These are phyloP conservation scores for Blastobotrys chiropterorum DNA, from an alignment of 805 yeast species.

Conservation along the genomic window DNA sequence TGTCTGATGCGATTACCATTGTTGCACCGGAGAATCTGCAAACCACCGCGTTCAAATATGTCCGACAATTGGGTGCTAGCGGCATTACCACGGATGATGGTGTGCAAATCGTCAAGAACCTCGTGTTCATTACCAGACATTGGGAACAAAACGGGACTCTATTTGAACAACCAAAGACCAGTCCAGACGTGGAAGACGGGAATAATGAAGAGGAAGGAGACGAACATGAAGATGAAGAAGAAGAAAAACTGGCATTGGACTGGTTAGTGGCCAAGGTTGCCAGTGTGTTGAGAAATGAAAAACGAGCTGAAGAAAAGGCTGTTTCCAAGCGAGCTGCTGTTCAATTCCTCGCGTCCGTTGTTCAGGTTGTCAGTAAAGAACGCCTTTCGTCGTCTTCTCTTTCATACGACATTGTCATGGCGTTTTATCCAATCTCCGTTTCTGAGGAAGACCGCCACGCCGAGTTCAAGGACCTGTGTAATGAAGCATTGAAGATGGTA, in stretches of 20 bases:
- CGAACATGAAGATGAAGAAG: slow-evolving; percentile 27
- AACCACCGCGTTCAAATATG: slow-evolving; percentile 49
- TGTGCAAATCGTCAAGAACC: slow-evolving; percentile 56
- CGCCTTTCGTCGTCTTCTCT: slow-evolving; percentile 32
- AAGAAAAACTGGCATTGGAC: slow-evolving; percentile 38
- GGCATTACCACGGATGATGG: slow-evolving; percentile 57
- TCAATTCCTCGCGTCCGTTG: slow-evolving; percentile 60
- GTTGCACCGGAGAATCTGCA: slow-evolving; percentile 46
- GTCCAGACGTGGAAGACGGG: too few species aligned
- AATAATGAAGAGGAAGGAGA: slow-evolving; percentile 21
- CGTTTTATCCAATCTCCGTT: slow-evolving; percentile 37
- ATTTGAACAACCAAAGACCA: slow-evolving; percentile 7
- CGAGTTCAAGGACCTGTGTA: slow-evolving; percentile 47
- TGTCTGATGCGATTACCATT: slow-evolving; percentile 27
- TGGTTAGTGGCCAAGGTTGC: slow-evolving; percentile 63
- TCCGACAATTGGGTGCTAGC: slow-evolving; percentile 83
- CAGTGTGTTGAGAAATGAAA: slow-evolving; percentile 60
- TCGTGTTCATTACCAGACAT: slow-evolving; percentile 50
- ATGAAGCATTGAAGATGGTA: slow-evolving; percentile 62
- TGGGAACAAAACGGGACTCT: slow-evolving; percentile 50
- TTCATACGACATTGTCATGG: slow-evolving; percentile 47
- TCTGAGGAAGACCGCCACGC: slow-evolving; percentile 17
- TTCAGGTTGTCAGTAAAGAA: slow-evolving; percentile 43
- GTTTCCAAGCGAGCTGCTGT: slow-evolving; percentile 63
- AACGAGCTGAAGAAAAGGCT: slow-evolving; percentile 44